phyloP scores from a whole-genome alignment of 805 yeast genomes.

The Candida manassasensis region DNA sequence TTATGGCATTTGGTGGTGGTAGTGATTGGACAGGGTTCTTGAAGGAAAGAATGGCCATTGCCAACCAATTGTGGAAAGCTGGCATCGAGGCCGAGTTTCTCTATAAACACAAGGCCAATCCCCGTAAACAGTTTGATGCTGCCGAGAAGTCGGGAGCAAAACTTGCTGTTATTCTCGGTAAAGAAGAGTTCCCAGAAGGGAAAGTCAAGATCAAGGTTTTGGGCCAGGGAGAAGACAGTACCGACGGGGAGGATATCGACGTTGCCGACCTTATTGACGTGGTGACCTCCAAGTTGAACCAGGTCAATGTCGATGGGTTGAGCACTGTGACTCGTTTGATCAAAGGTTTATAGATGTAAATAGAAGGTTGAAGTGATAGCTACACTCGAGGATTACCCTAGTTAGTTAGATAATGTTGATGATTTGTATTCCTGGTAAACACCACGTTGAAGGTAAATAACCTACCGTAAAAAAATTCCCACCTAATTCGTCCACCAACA shows the following conservation, averaged over 20 bases:
- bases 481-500: too few species aligned
- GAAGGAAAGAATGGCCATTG: constrained; percentile 83
- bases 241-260: constrained; percentile 77
- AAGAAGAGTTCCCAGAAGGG: constrained; percentile 84
- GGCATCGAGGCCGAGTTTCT: constrained; percentile 90
- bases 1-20: constrained; percentile 99
- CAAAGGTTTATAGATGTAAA: constrained; percentile 41
- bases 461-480: too few species aligned
- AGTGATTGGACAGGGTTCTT: constrained; percentile 92
- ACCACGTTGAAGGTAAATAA: too few species aligned
- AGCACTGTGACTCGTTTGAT: constrained; percentile 63
- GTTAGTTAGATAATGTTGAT: too few species aligned
- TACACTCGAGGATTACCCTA: too few species aligned
- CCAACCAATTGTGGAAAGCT: constrained; percentile 79
- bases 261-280: constrained; percentile 54
- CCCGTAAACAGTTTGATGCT: constrained; percentile 94
- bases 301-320: constrained; percentile 47
- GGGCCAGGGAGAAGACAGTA: constrained; percentile 80
- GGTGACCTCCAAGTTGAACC: constrained; percentile 35
- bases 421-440: too few species aligned
- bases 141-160: constrained; percentile 94
- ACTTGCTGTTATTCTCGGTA: constrained; percentile 88
- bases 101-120: constrained; percentile 89
- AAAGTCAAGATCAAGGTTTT: constrained; percentile 79
- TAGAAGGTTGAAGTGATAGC: too few species aligned